phyloP scores from a whole-genome alignment of 1,139 yeast species.

The Eremothecium sinecaudum region DNA sequence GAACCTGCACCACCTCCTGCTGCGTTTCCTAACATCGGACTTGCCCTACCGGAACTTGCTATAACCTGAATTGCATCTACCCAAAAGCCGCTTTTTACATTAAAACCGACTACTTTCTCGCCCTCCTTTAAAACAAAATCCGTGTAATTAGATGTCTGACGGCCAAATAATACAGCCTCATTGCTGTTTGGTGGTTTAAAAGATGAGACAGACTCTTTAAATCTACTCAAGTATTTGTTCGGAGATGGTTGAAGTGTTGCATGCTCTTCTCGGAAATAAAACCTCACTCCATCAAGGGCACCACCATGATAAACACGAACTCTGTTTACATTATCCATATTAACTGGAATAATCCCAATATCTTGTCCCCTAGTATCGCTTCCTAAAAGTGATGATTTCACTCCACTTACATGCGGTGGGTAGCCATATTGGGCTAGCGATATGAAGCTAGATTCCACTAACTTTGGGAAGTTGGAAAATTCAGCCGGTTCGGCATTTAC shows the following conservation, averaged over 20 bases:
- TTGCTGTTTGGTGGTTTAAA: slow-evolving; percentile 12
- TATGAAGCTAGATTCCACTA: slow-evolving; percentile 14
- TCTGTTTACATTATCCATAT: slow-evolving; percentile 32
- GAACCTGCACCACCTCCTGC: slow-evolving; percentile 60
- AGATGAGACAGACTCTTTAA: slow-evolving; percentile 24
- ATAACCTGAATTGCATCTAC: slow-evolving; percentile 70
- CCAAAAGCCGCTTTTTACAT: slow-evolving; percentile 76
- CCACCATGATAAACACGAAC: slow-evolving; percentile 60
- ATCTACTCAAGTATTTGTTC: slow-evolving; percentile 32
- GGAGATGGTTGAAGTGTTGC: slow-evolving; percentile 38
- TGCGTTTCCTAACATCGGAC: slow-evolving; percentile 50
- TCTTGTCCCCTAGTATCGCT: slow-evolving; percentile 23
- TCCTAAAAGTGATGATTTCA: slow-evolving; percentile 42
- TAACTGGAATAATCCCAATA: slow-evolving; percentile 23
- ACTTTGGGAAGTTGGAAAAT: slow-evolving; percentile 24
- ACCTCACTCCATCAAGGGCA: slow-evolving; percentile 68
- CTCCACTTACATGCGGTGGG: slow-evolving; percentile 30
- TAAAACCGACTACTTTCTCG: slow-evolving; percentile 52
- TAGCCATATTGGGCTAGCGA: slow-evolving; percentile 26
- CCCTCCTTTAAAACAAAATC: slow-evolving; percentile 49
- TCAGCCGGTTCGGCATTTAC: slow-evolving; percentile 35
- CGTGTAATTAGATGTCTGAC: slow-evolving; percentile 45
- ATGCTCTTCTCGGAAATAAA: slow-evolving; percentile 18
- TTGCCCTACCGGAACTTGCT: slow-evolving; percentile 47
- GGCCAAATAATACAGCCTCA: slow-evolving; percentile 47